These are phyloP conservation scores for Aspergillus japonicus DNA, from an alignment of 2,329 filamentous ascomycete genomes.

Conservation along the genomic window DNA sequence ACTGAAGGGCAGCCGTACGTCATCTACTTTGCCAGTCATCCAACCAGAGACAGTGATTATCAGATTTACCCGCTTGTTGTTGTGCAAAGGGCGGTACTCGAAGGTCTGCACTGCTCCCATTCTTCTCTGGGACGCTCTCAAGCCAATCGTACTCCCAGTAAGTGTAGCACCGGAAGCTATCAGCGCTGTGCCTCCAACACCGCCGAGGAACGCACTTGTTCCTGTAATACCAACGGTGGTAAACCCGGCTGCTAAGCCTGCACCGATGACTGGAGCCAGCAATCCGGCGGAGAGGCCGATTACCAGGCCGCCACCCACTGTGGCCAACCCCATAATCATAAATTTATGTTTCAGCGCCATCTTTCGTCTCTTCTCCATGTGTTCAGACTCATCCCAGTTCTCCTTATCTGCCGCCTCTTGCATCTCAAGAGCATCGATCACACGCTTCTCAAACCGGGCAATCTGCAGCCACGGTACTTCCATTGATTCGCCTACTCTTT, in stretches of 20 bases:
- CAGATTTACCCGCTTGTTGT: slow-evolving; percentile 95
- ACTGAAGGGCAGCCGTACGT: slow-evolving; percentile 91
- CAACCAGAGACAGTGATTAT: slow-evolving; percentile 94
- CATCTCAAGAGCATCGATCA: slow-evolving; percentile 96
- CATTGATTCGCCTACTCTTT: slow-evolving; percentile 76
- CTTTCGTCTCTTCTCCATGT: slow-evolving; percentile 84
- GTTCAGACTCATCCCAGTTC: slow-evolving; percentile 95
- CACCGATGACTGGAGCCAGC: slow-evolving; percentile 88
- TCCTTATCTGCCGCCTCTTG: slow-evolving; percentile 92
- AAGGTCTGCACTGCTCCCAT: slow-evolving; percentile 94
- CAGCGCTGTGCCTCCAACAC: slow-evolving; percentile 86
- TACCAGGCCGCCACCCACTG: slow-evolving; percentile 89
- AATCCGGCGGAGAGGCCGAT: slow-evolving; percentile 93
- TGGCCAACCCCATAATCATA: slow-evolving; percentile 94
- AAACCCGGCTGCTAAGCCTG: slow-evolving; percentile 88
- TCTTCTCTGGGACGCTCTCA: slow-evolving; percentile 78
- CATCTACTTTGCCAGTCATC: slow-evolving; percentile 98
- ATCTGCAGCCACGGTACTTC: slow-evolving; percentile 89
- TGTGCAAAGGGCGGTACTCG: slow-evolving; percentile 93
- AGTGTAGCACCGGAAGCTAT: slow-evolving; percentile 88
- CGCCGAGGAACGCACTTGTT: slow-evolving; percentile 83
- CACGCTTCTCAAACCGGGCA: slow-evolving; percentile 92
- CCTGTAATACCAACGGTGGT: slow-evolving; percentile 91
- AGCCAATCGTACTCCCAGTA: slow-evolving; percentile 82
- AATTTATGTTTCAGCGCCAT: slow-evolving; percentile 77